Evolutionary conservation across 345 rosid genomes (phyloP), one percentile per base, ranked within the genome.

Genomic region (Bretschneidera sinensis): DNA sequence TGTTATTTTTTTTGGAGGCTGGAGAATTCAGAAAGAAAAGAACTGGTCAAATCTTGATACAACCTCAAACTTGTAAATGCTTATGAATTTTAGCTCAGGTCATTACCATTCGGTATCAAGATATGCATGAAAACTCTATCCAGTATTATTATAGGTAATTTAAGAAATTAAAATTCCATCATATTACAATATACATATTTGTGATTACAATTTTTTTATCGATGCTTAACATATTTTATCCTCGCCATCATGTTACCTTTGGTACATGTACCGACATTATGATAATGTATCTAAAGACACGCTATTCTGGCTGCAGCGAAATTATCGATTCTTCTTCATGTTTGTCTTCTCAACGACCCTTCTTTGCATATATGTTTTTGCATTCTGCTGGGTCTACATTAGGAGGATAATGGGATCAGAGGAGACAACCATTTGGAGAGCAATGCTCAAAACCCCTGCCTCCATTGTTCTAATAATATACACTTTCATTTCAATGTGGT

Each of bases 311-410:
- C 18, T 85, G 91, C 90, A 95, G 99, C 84, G 99, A 59, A 95
- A 91, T 71, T 95, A 95, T 66, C 83, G 97, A 48, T 95, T 91
- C 90, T 95, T 91, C 88, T 86, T 85, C 90, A 82, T 84, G 87
- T 95, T 95, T 68, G 88, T 95, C 71, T 88, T 84, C 83, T 81
- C 89, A 0, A 74, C 96, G 0, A 91, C 98, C 34, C 71, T 91
- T 65, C 84, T 91, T 55, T 95, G 99, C 81, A 66, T 95, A 76
- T 95, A 72, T 55, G 90, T 95, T 21, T 91, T 88, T 33, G 96
- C 87, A 11, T 95, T 95, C 81, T 82, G 94, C 85, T 95, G 97
- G 98, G 88, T 95, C 67, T 85, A 85, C 81, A 86, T 95, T 69
- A 77, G 85, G 74, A 84, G 81, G 76, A 88, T 90, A 61, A 80